Evolutionary conservation across 2,329 filamentous ascomycete genomes (phyloP).

Genomic region (Ophiosphaerella herpotricha): DNA sequence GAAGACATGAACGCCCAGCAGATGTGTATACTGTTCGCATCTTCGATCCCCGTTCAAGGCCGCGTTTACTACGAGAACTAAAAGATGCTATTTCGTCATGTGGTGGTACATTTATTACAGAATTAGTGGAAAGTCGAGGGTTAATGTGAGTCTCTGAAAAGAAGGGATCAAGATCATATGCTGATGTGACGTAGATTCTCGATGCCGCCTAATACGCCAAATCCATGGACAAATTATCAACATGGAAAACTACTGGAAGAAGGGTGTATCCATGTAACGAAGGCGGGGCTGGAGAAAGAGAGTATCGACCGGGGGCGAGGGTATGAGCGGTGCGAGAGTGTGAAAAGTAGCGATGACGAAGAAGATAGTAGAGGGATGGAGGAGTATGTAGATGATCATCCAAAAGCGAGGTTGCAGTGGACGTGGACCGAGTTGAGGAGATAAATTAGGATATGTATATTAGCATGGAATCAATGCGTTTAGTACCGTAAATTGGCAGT

Average conservation of each 20-base stretch:
- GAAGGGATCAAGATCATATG: not conserved
- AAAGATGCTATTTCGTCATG: slow-evolving; percentile 7
- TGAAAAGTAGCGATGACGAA: slow-evolving; percentile 10
- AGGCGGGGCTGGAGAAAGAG: slow-evolving; percentile 2
- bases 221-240: slow-evolving; percentile 13
- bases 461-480: not conserved
- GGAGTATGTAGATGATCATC: slow-evolving; percentile 12
- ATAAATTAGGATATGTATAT: not conserved
- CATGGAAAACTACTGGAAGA: slow-evolving; percentile 21
- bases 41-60: slow-evolving; percentile 7
- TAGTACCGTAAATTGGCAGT: not conserved
- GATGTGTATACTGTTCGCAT: slow-evolving; percentile 20
- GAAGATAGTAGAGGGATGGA: slow-evolving; percentile 1
- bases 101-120: slow-evolving; percentile 13
- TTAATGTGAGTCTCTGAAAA: slow-evolving; percentile 12
- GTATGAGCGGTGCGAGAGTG: slow-evolving; percentile 6
- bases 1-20: slow-evolving; percentile 2
- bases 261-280: slow-evolving; percentile 17
- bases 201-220: slow-evolving; percentile 9
- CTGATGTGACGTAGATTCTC: slow-evolving; percentile 10
- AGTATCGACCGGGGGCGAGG: not conserved
- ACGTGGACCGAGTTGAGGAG: slow-evolving; percentile 14
- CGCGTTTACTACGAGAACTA: slow-evolving; percentile 6
- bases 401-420: slow-evolving; percentile 18
- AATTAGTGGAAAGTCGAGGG: slow-evolving; percentile 13